Base-by-base conservation (phyloP, 345 rosid species). In the Microthlaspi erraticum region DNA sequence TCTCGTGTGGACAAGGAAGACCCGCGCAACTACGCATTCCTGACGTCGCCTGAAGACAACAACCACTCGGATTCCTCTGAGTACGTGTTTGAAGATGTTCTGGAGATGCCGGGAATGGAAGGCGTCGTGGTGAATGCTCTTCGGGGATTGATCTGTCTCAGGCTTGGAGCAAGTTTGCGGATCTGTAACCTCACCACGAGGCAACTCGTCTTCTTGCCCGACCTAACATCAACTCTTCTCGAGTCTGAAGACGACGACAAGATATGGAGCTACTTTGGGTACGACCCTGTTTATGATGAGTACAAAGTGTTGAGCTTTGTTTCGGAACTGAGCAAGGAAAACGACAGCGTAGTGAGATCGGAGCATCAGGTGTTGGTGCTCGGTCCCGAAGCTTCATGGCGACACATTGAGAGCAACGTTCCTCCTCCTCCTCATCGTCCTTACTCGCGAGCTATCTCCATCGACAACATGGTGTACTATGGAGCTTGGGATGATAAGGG, bases 91-190 rank as follows among this genome's bases (percentile, higher is more conserved):
- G 8, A 51, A 34, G 9, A 26, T 6, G 8, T 11, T 11, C 17
- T 58, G 48, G 3, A 8, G 33, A 37, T 58, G 33, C 10, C 17
- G 3, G 10, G 16, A 19, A 18, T 58, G 2, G 17, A 2, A 11
- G 63, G 68, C 56, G 8, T 5, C 44, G 33, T 45, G 12, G 56
- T 48, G 57, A 64, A 6, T 2, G 68, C 32, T 48, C 57, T 64
- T 34, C 29, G 29, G 29, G 29, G 29, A 23, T 23, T 23, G 29
- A 23, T 23, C 29, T 23, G 29, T 23, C 29, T 23, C 29, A 23
- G 29, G 29, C 29, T 23, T 23, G 29, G 29, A 23, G 3, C 29
- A 23, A 23, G 29, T 23, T 0, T 23, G 3, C 29, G 3, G 29
- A 23, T 23, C 29, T 23, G 29, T 23, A 23, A 23, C 29, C 29